Base-by-base conservation (phyloP, 352 stramenopile species). In the Phytophthora pluvialis region DNA sequence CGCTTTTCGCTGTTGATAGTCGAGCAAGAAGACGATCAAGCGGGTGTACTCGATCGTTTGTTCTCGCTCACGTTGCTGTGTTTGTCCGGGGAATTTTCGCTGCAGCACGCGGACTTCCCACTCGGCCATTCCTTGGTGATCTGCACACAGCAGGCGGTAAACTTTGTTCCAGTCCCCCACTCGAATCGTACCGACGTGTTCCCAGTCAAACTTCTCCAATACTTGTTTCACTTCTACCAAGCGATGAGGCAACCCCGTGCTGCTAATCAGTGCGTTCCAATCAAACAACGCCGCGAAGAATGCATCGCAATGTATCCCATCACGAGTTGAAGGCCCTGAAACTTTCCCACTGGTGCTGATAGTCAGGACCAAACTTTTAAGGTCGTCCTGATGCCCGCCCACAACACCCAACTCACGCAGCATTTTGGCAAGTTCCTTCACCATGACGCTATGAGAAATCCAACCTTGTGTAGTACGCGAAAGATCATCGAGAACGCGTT, bases 201-300 rank as follows among this genome's bases (percentile, higher is more conserved):
- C 39, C 70, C 67, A 86, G 54, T 90, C 81, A 50, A 86, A 90
- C 3, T 67, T 56, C 48, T 82, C 67, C 0, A 90, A 64, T 1
- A 69, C 60, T 6, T 73, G 73, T 45, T 88, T 87, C 4, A 78
- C 65, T 2, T 88, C 75, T 5, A 74, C 60, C 5, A 88, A 55
- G 7, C 67, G 70, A 21, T 84, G 49, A 0, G 78, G 70, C 0
- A 90, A 63, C 3, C 49, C 46, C 60, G 86, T 53, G 1, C 12
- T 44, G 16, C 15, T 40, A 21, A 60, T 39, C 7, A 89, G 7
- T 3, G 33, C 7, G 4, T 68, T 29, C 78, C 78, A 90, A 47
- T 87, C 81, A 18, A 88, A 72, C 5, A 90, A 44, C 1, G 29
- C 46, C 10, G 85, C 67, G 31, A 90, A 85, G 42, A 90, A 71